Evolutionary conservation across 352 stramenopile genomes (phyloP), one percentile per base, ranked within the genome.

Genomic region (Phytopythium delawarense): DNA sequence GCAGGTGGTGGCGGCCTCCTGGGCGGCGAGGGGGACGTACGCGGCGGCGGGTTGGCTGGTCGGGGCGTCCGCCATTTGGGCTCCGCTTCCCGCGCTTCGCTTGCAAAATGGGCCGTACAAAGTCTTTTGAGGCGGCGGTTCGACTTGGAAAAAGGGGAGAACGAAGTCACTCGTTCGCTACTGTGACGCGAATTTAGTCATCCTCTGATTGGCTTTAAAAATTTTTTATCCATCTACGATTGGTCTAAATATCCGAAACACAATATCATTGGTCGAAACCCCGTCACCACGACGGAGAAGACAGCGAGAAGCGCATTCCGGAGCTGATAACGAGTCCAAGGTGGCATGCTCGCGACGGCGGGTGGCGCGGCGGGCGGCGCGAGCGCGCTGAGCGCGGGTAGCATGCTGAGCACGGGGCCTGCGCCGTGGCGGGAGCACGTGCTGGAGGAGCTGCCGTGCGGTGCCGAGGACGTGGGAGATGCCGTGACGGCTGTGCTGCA

Each of bases 401-500:
- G 30, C 56, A 32, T 42, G 28, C 25, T 62, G 56, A 62, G 30
- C 34, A 32, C 51, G 32, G 51, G 51, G 18, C 51, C 51, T 3
- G 15, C 55, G 20, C 59, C 71, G 4, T 88, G 77, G 79, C 83
- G 77, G 55, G 79, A 92, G 65, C 77, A 92, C 57, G 48, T 77
- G 23, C 67, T 93, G 39, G 79, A 84, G n/a, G 76, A 88, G 68
- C 67, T 93, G 25, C 72, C 70, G 18, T 82, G 91, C 37, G 64
- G 69, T 11, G 63, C 78, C 16, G 67, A 77, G 52, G 80, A 92
- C 62, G 63, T 89, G 20, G 71, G 75, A 20, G 85, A 94, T 57
- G 80, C 76, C 45, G 65, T 87, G 25, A 90, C 78, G 28, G 87
- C 79, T 54, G 57, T 94, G 15, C 62, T 94, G 44, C 85, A 94